Conservation (phyloP, 2,329 filamentous ascomycete species). For the Madurella mycetomatis region DNA sequence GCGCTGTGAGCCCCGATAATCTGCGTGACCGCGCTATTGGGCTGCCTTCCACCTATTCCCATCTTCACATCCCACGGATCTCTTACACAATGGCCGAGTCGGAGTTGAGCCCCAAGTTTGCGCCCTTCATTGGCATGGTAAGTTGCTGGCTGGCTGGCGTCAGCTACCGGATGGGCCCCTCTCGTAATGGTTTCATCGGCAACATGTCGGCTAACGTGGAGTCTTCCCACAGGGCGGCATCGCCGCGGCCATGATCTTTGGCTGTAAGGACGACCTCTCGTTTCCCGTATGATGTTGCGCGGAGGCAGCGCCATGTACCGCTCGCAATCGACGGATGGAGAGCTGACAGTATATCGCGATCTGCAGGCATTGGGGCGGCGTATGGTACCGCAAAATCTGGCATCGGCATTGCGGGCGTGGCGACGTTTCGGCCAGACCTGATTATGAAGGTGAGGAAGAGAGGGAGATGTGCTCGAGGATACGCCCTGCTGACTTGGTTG, state of each 20-base stretch:
- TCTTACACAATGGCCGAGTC: conserved; percentile 47
- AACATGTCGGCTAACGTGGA: conserved; percentile 18
- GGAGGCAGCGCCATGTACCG: conserved; percentile 16
- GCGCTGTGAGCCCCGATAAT: background rate
- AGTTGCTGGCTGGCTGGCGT: conserved; percentile 31
- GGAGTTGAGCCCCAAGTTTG: conserved; percentile 70
- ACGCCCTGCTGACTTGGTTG: conserved; percentile 9
- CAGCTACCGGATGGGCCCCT: background rate
- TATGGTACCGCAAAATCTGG: conserved; percentile 87
- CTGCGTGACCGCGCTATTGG: conserved; percentile 1
- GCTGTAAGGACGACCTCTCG: conserved; percentile 53
- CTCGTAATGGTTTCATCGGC: background rate
- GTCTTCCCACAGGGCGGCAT: conserved; percentile 60
- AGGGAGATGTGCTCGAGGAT: background rate
- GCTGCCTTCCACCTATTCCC: background rate
- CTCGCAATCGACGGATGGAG: background rate
- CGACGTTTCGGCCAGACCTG: conserved; percentile 77
- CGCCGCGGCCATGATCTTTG: conserved; percentile 77
- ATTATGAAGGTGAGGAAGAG: conserved; percentile 72
- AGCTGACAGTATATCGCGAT: conserved; percentile 17
- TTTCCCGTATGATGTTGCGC: background rate
- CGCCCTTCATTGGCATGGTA: conserved; percentile 86
- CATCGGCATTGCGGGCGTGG: conserved; percentile 81
- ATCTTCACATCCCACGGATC: background rate
- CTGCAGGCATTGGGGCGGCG: conserved; percentile 64